These are phyloP conservation scores for Coemansia sp. DNA, from an alignment of 192 early-diverging fungal species.

Conservation along the genomic window DNA sequence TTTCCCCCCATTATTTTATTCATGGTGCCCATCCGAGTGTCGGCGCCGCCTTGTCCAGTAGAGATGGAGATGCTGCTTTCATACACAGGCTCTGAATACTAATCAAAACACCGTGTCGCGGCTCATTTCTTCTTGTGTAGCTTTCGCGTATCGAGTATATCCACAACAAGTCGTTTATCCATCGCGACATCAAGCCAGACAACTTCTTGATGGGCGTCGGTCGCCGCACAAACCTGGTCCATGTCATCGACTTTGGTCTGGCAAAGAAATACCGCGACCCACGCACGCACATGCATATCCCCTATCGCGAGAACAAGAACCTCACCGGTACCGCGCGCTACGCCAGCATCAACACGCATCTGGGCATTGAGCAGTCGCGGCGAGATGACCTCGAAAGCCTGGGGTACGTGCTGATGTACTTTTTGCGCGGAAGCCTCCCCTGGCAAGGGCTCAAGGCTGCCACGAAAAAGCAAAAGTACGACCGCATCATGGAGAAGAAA, in stretches of 20 bases:
- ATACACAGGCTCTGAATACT: too few relatives aligned
- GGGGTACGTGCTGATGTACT: slow-evolving; percentile 90
- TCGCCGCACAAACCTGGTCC: slow-evolving; percentile 78
- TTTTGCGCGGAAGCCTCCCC: slow-evolving; percentile 83
- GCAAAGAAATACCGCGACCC: slow-evolving; percentile 87
- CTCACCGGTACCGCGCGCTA: slow-evolving; percentile 91
- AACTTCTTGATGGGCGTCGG: slow-evolving; percentile 91
- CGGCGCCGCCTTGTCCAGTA: too few relatives aligned
- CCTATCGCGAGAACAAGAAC: slow-evolving; percentile 91
- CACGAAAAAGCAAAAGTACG: slow-evolving; percentile 92
- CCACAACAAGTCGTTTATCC: slow-evolving; percentile 86
- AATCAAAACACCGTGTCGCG: neutral
- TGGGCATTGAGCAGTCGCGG: slow-evolving; percentile 84
- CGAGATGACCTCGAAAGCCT: slow-evolving; percentile 90
- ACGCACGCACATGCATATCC: slow-evolving; percentile 82
- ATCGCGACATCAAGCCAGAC: slow-evolving; percentile 89
- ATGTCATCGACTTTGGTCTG: slow-evolving; percentile 90
- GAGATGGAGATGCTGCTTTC: too few relatives aligned
- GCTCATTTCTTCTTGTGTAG: slow-evolving; percentile 18
- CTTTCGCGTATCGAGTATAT: slow-evolving; percentile 77
- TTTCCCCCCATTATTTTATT: slow-evolving; percentile 3
- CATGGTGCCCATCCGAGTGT: neutral
- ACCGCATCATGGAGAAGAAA: slow-evolving; percentile 93
- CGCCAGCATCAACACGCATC: slow-evolving; percentile 87
- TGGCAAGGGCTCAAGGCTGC: slow-evolving; percentile 92